Evolutionary conservation across 208 protist genomes (phyloP).

Genomic region (Porcisia hertigi): DNA sequence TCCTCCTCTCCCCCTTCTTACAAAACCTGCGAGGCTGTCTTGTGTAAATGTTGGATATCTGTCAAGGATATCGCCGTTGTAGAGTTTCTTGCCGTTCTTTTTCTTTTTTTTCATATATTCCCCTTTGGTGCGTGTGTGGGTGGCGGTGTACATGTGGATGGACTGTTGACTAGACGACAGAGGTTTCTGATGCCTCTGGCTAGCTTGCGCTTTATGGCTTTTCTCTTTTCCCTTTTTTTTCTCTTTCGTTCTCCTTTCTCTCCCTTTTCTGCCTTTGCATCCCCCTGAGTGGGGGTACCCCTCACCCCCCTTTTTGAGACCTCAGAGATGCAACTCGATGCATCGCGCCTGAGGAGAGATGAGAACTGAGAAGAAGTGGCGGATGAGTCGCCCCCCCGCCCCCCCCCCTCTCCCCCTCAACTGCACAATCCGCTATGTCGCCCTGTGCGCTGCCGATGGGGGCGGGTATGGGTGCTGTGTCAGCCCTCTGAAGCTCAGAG

Average conservation of each 20-base stretch:
- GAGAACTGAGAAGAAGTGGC: not conserved
- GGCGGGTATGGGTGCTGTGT: not conserved
- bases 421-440: too few species aligned
- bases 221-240: not conserved
- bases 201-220: not conserved
- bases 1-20: not conserved
- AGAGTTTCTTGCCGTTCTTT: not conserved
- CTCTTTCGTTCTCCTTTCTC: not conserved
- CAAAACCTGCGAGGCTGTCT: not conserved
- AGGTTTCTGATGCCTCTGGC: too few species aligned
- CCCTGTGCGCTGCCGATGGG: not conserved
- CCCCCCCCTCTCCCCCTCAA: too few species aligned
- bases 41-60: not conserved
- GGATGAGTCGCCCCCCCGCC: not conserved
- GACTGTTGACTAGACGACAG: too few species aligned
- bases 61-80: not conserved
- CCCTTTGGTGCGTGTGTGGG: too few species aligned
- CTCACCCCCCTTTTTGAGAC: not conserved
- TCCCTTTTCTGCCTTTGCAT: not conserved
- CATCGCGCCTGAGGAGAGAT: not conserved
- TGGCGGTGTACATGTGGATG: too few species aligned
- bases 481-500: too few species aligned
- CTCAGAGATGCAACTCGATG: not conserved
- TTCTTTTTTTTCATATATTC: not conserved
- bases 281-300: not conserved